Conservation (phyloP, 805 yeast species). For the Wickerhamiella spandovensis region DNA sequence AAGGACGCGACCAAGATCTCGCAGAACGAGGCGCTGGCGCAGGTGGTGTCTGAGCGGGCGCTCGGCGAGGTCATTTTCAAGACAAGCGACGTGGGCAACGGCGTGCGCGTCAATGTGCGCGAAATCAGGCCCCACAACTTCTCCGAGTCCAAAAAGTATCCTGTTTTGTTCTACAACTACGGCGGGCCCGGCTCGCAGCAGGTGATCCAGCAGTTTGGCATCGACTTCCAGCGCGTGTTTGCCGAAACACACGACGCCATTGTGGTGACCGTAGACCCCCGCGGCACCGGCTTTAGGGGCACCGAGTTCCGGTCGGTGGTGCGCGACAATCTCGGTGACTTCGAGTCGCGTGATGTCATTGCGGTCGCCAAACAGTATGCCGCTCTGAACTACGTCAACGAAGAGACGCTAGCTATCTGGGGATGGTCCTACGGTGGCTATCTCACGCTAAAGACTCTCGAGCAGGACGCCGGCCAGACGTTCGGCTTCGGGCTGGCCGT, state of each 20-base stretch:
- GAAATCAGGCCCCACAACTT: conserved; percentile 73
- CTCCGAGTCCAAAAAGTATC: conserved; percentile 48
- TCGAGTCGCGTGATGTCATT: conserved; percentile 79
- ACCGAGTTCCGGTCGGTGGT: conserved; percentile 64
- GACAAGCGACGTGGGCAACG: conserved; percentile 31
- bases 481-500: conserved; percentile 89
- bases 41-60: conserved; percentile 15
- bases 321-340: conserved; percentile 66
- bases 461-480: conserved; percentile 57
- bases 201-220: conserved; percentile 47
- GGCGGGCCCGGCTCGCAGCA: conserved; percentile 94
- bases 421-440: conserved; percentile 99
- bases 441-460: conserved; percentile 79
- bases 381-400: conserved; percentile 48
- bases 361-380: conserved; percentile 69
- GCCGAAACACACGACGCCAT: conserved; percentile 69
- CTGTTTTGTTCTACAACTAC: conserved; percentile 77
- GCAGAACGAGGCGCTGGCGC: conserved; percentile 20
- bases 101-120: conserved; percentile 38
- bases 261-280: conserved; percentile 90
- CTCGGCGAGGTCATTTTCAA: conserved; percentile 37
- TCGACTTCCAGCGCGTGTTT: conserved; percentile 60
- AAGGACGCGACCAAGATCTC: conserved; percentile 18
- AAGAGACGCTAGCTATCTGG: conserved; percentile 67
- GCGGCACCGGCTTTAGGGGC: conserved; percentile 92